Evolutionary conservation across 768 basidiomycete genomes (phyloP).

Genomic region (Trametes villosa): DNA sequence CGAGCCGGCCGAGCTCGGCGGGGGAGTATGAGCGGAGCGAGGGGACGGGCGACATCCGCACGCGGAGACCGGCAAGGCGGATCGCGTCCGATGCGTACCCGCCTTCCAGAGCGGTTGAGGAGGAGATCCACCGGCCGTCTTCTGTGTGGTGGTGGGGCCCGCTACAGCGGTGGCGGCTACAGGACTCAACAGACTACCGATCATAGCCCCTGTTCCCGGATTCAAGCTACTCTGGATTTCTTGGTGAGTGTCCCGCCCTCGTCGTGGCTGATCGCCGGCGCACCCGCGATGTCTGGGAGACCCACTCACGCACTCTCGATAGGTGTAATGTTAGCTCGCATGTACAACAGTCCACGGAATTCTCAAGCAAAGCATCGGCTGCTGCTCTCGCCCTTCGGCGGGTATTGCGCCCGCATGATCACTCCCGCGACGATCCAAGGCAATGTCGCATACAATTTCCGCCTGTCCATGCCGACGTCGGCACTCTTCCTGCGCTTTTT

Average conservation of each 20-base stretch:
- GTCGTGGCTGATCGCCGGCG: no score
- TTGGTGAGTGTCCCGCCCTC: no score
- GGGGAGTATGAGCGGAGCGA: neutral
- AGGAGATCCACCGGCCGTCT: slow-evolving; percentile 27
- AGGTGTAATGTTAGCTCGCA: neutral
- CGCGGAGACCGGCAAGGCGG: neutral
- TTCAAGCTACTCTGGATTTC: neutral
- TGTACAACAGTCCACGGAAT: neutral
- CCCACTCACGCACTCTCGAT: neutral
- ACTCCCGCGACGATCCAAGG: no score
- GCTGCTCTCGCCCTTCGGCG: no score
- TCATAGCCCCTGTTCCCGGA: neutral
- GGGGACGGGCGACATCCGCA: neutral
- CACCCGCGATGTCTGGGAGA: neutral
- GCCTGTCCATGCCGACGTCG: no score
- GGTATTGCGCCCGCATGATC: no score
- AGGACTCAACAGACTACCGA: slow-evolving; percentile 73
- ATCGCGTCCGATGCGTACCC: slow-evolving; percentile 2
- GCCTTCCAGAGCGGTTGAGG: neutral
- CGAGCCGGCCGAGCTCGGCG: neutral
- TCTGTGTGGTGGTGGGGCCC: slow-evolving; percentile 87
- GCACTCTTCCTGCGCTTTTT: no score
- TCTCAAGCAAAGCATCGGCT: no score
- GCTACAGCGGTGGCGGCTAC: slow-evolving; percentile 70
- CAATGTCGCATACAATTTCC: no score